These are phyloP conservation scores for Isatis tinctoria DNA, from an alignment of 345 rosid species.

Conservation along the genomic window DNA sequence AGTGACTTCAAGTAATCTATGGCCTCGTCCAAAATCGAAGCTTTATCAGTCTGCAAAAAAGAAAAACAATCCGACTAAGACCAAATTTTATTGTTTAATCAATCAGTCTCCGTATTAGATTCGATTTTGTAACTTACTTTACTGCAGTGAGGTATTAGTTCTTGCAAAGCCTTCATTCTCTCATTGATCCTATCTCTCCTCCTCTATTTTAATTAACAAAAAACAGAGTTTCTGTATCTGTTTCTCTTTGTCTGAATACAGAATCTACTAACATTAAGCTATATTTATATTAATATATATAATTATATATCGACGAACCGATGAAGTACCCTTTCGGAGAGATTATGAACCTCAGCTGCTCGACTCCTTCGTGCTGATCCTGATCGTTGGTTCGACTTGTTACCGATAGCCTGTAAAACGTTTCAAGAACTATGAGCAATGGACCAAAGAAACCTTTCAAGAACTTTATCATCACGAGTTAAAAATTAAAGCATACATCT, in stretches of 20 bases:
- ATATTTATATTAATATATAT: not conserved
- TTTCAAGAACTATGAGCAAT: not conserved
- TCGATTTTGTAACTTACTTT: constrained; percentile 46
- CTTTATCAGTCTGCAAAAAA: constrained; percentile 72
- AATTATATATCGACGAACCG: constrained; percentile 5
- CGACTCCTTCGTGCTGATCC: constrained; percentile 52
- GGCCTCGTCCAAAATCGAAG: constrained; percentile 92
- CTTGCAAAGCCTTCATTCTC: constrained; percentile 84
- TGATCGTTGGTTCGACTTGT: constrained; percentile 37
- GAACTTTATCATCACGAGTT: constrained; percentile 1
- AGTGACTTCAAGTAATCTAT: constrained; percentile 90
- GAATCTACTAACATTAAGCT: not conserved
- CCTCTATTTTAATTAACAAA: constrained; percentile 41
- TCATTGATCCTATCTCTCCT: constrained; percentile 89
- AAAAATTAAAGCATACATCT: constrained; percentile 39
- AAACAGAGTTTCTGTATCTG: constrained; percentile 10
- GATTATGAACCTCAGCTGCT: constrained; percentile 75
- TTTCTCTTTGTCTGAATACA: not conserved
- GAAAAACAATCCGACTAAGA: not conserved
- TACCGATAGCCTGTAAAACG: constrained; percentile 41
- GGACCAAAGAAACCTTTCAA: not conserved
- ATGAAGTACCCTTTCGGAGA: constrained; percentile 59
- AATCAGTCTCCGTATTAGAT: not conserved
- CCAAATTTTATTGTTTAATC: not conserved
- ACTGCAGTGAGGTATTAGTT: constrained; percentile 85